These are phyloP conservation scores for Globisporangium barbulae DNA, from an alignment of 352 stramenopile genomes.

Conservation along the genomic window DNA sequence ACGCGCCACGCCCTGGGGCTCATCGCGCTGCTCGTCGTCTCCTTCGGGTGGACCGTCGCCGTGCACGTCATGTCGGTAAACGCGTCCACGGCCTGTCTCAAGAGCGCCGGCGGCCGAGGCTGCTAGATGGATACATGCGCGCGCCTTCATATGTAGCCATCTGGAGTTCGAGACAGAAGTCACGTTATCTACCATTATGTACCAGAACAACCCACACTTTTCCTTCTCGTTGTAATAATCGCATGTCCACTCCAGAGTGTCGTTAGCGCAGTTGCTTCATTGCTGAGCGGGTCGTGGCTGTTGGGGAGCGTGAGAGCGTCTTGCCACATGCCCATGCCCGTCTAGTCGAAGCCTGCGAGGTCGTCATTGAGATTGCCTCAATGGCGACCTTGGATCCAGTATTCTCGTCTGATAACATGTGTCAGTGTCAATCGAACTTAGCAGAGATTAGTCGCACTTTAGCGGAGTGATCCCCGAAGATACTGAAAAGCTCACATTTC, in stretches of 20 bases:
- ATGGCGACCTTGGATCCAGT: too few relatives aligned
- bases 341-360: too few relatives aligned
- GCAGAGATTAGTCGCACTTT: neutral
- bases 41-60: constrained; percentile 6
- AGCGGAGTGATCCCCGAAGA: neutral
- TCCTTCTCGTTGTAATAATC: too few relatives aligned
- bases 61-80: constrained; percentile 51
- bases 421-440: too few relatives aligned
- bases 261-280: too few relatives aligned
- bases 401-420: too few relatives aligned
- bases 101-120: neutral
- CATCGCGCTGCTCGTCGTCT: constrained; percentile 23
- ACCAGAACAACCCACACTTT: neutral
- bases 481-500: neutral
- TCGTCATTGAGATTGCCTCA: too few relatives aligned
- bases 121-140: neutral
- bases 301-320: too few relatives aligned
- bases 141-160: too few relatives aligned
- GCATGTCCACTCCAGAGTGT: too few relatives aligned
- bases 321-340: too few relatives aligned
- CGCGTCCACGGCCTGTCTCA: constrained; percentile 37
- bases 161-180: neutral
- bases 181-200: neutral
- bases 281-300: too few relatives aligned
- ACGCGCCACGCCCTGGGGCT: constrained; percentile 21